Evolutionary conservation across 1,284 basidiomycete genomes (phyloP), one percentile per base, ranked within the genome.

Genomic region (Phellopilus nigrolimitatus): DNA sequence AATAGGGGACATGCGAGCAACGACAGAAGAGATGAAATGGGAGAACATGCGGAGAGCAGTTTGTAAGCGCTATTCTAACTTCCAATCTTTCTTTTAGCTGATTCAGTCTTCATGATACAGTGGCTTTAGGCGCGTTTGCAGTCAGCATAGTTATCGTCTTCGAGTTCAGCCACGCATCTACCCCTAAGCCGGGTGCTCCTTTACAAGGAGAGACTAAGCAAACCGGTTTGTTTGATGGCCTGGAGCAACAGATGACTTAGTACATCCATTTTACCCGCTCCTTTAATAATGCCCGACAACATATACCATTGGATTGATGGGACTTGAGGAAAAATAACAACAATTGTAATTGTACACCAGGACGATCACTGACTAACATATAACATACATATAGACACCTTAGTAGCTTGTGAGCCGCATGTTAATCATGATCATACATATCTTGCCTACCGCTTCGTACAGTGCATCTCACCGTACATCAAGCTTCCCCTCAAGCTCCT

Each of bases 21-120:
- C 82, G 56, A 88, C 94, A 55, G 92, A 95, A 66, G 85, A 89
- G 60, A 84, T 87, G 25, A 92, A 89, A 65, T 95, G 92, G 93
- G 84, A 93, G 61, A 92, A 91, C 49, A 91, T 92, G 72, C 79
- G 90, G 43, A 82, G 88, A 54, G 84, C 89, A 47, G 90, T 95
- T 59, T 73, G 91, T 91, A 59, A 70, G 83, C 77, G 15, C 10
- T 36, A 38, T 30, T 22, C 2, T 46, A 22, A 17, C 15, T 13
- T 9, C n/a, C 5, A 15, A 39, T 17, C 17, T 15, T 45, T 37
- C 27, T 19, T 51, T 21, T 21, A 34, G 27, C 49, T 44, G 31
- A 22, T 40, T 46, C 12, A 17, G 2, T 30, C 19, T 13, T 19
- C 15, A n/a, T 2, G 33, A 25, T 52, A 21, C 56, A 87, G 84